These are phyloP conservation scores for Leccinellum rugosiceps DNA, from an alignment of 768 basidiomycete genomes.

Conservation along the genomic window DNA sequence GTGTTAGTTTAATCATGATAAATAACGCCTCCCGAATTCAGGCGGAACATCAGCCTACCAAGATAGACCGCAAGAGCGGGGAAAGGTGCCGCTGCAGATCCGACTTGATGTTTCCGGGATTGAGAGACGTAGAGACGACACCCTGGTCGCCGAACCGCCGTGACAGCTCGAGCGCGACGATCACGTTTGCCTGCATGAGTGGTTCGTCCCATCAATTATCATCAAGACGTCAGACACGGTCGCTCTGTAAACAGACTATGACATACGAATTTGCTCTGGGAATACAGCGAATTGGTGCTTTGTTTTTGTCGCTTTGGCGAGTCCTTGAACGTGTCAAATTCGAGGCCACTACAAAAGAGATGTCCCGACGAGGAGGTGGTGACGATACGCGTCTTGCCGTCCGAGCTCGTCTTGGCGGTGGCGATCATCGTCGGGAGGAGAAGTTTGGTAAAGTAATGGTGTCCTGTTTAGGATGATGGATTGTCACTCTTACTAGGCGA, in stretches of 20 bases:
- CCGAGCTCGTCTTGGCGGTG: conserved; percentile 36
- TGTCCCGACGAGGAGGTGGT: conserved; percentile 43
- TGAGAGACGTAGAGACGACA: conserved; percentile 43
- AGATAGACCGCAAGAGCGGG: neutral
- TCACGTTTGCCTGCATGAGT: conserved; percentile 39
- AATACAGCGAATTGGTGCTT: conserved; percentile 22
- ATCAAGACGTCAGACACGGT: neutral
- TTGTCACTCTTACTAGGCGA: neutral
- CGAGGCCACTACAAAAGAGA: conserved; percentile 29
- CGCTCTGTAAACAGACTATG: neutral
- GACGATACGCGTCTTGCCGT: conserved; percentile 46
- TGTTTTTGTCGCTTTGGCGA: conserved; percentile 26
- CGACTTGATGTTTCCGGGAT: conserved; percentile 42
- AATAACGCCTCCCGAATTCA: too few relatives aligned
- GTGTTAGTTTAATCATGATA: neutral
- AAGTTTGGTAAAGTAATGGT: conserved; percentile 54
- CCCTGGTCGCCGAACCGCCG: conserved; percentile 44
- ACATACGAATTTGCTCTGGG: conserved; percentile 45
- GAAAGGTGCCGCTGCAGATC: conserved; percentile 28
- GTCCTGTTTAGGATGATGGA: conserved; percentile 38
- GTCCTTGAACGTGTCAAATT: conserved; percentile 42
- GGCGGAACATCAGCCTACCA: conserved; percentile 11
- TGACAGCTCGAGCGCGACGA: conserved; percentile 44
- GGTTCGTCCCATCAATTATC: neutral
- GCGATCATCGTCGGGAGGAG: conserved; percentile 48